Evolutionary conservation across 129 eudicot genomes (phyloP).

Genomic region (Gnaphalium uliginosum): DNA sequence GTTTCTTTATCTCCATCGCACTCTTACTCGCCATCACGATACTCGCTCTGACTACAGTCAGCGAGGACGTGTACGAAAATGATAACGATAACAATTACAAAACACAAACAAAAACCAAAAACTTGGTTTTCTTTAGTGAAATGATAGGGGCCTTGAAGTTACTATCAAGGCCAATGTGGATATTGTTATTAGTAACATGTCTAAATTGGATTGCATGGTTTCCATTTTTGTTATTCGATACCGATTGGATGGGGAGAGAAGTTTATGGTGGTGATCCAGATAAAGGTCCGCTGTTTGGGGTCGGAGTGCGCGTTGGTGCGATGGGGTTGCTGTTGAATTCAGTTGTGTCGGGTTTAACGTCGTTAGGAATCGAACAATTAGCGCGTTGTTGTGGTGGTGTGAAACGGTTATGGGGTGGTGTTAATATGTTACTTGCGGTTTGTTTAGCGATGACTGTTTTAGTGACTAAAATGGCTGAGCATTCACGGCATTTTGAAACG

Average conservation of each 20-base stretch:
- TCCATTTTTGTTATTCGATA: constrained; percentile 74
- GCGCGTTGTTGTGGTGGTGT: constrained; percentile 56
- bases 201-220: constrained; percentile 93
- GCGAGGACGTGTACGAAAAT: constrained; percentile 33
- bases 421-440: constrained; percentile 55
- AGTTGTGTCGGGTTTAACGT: constrained; percentile 62
- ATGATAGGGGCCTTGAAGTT: constrained; percentile 59
- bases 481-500: constrained; percentile 18
- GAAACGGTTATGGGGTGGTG: constrained; percentile 74
- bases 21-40: constrained; percentile 49
- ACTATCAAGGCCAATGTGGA: constrained; percentile 69
- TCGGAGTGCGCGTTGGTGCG: constrained; percentile 74
- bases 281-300: constrained; percentile 32
- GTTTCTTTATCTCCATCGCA: constrained; percentile 70
- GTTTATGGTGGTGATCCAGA: constrained; percentile 68
- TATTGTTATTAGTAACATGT: constrained; percentile 66
- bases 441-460: constrained; percentile 67
- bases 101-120: constrained; percentile 20
- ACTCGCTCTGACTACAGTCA: constrained; percentile 40
- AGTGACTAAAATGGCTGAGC: constrained; percentile 57
- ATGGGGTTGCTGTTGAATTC: constrained; percentile 67
- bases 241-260: constrained; percentile 91
- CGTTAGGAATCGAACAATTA: constrained; percentile 43
- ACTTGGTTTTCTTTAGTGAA: constrained; percentile 46
- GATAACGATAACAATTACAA: background rate